These are phyloP conservation scores for Mediolabrus comicus DNA, from an alignment of 108 stramenopile species.

Conservation along the genomic window DNA sequence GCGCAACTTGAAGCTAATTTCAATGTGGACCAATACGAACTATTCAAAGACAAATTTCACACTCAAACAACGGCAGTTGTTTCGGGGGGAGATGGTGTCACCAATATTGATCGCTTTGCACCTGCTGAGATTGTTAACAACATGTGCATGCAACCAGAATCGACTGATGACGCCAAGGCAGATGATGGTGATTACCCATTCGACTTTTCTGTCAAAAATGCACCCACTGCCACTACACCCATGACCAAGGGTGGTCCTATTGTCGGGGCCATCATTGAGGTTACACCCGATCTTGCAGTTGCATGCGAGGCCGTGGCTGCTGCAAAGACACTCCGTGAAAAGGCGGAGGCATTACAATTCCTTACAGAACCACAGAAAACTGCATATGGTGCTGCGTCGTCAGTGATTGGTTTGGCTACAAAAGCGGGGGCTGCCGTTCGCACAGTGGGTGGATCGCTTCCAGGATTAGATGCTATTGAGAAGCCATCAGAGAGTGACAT, in stretches of 20 bases:
- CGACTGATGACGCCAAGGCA: conserved; percentile 2
- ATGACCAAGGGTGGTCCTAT: conserved; percentile 65
- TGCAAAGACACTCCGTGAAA: conserved; percentile 60
- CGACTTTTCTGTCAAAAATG: conserved; percentile 60
- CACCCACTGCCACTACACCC: conserved; percentile 35
- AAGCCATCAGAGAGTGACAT: conserved; percentile 66
- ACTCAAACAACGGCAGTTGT: conserved; percentile 76
- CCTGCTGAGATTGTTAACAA: conserved; percentile 68
- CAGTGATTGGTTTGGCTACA: conserved; percentile 56
- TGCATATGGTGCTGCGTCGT: conserved; percentile 67
- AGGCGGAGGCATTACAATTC: conserved; percentile 82
- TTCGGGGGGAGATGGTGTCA: conserved; percentile 67
- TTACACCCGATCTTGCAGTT: conserved; percentile 67
- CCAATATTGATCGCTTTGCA: conserved; percentile 54
- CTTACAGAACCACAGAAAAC: conserved; percentile 60
- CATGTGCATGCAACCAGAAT: conserved; percentile 54
- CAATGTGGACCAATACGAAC: conserved; percentile 72
- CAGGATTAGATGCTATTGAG: conserved; percentile 60
- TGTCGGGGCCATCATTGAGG: conserved; percentile 72
- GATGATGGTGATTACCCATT: conserved; percentile 46
- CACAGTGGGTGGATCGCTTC: conserved; percentile 70
- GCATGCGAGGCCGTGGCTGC: conserved; percentile 62
- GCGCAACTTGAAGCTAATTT: conserved; percentile 65
- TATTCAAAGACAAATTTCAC: conserved; percentile 79
- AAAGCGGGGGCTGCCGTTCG: conserved; percentile 69